Percentiles rank a stretch among this genome's conserved stretches.
phyloP scores from a whole-genome alignment of 805 yeast species.

The Cyberlindnera galapagoensis region DNA sequence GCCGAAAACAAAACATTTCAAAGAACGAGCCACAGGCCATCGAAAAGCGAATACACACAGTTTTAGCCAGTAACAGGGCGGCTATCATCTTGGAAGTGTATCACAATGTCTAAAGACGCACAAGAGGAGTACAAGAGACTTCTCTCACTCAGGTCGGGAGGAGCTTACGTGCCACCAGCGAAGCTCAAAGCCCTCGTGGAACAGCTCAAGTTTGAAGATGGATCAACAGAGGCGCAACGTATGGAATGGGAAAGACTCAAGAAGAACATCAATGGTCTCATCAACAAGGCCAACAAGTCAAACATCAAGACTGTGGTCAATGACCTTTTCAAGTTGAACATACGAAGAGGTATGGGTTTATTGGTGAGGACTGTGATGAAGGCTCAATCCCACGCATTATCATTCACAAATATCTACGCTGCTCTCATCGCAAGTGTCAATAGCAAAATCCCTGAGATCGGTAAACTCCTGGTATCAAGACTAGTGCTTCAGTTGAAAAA shows the following conservation, averaged over 20 bases:
- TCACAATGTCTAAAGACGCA: no score
- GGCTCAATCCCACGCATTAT: slow-evolving; percentile 37
- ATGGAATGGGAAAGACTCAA: slow-evolving; percentile 51
- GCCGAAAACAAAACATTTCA: no score
- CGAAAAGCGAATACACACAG: no score
- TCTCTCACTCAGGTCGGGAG: slow-evolving; percentile 33
- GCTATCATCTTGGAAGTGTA: no score
- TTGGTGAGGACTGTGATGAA: slow-evolving; percentile 52
- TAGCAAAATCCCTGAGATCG: slow-evolving; percentile 63
- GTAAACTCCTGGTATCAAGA: slow-evolving; percentile 48
- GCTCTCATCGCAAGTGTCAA: slow-evolving; percentile 54
- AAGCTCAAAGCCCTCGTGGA: slow-evolving; percentile 38
- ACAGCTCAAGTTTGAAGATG: slow-evolving; percentile 24
- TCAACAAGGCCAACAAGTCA: slow-evolving; percentile 38
- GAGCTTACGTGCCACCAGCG: slow-evolving; percentile 50
- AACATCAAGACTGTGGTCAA: slow-evolving; percentile 44
- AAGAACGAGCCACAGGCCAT: no score
- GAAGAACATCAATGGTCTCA: slow-evolving; percentile 38
- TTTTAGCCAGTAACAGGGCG: no score
- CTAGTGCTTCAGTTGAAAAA: slow-evolving; percentile 52
- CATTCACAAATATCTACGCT: slow-evolving; percentile 45
- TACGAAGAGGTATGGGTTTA: slow-evolving; percentile 56
- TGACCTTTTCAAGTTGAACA: slow-evolving; percentile 49
- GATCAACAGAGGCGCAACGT: slow-evolving; percentile 40
- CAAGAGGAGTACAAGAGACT: slow-evolving; percentile 32